Base-by-base conservation (phyloP, 2,329 filamentous ascomycete genomes). In the Alternaria sp. region DNA sequence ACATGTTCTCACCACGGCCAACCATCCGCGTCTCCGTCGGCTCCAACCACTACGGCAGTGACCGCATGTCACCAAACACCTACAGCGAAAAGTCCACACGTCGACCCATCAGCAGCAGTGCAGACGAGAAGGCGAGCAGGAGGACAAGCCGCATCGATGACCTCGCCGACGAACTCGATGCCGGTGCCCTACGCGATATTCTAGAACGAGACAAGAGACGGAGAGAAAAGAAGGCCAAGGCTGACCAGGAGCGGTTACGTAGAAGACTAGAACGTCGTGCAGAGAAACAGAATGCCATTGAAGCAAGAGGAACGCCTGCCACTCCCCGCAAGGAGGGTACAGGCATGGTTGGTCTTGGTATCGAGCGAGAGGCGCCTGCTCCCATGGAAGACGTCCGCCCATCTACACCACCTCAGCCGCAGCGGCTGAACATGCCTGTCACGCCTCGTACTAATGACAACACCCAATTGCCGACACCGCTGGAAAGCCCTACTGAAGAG, bases 121-220 rank as follows among this genome's bases (percentile, higher is more conserved):
- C n/a, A 45, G 72, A 75, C 16, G 68, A 68, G 8, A 71, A 87
- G 89, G 16, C 84, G 27, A 67, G 64, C 46, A 88, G 85, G 65
- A 85, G 75, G 80, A 92, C 80, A 81, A 91, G 78, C 80, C 83
- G 84, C 34, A 86, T 91, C 46, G 87, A 89, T 60, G 86, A 87
- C 45, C 77, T 98, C 45, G 95, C 93, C 22, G 92, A 98, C 74
- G 90, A 92, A 60, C 84, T 99, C 56, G 92, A 93, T 79, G 91
- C 95, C 4, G 88, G 90, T 54, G 94, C 93, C 69, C 78, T 99
- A 40, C 87, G 94, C 60, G 92, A 97, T 74, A 84, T 98, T 30
- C 90, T 99, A 87, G 95, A 99, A 71, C 85, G 95, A 61, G 95
- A 99, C 73, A 86, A 90, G 67, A 87, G 94, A 71, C 87, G 95